Conservation (phyloP, 805 yeast genomes). For the Dipodascus geniculatus region DNA sequence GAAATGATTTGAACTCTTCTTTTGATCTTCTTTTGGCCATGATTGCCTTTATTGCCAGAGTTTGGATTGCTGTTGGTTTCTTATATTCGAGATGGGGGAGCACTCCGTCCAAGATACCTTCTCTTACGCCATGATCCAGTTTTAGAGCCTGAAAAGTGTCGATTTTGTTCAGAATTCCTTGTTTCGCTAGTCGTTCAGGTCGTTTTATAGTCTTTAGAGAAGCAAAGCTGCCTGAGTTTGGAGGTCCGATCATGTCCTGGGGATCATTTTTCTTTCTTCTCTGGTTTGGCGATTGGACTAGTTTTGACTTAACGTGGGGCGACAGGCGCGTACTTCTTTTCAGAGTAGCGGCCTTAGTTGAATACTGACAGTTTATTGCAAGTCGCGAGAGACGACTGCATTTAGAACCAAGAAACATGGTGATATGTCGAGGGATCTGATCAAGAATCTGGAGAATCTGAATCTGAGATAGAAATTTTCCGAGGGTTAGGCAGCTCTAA, state of each 20-base stretch:
- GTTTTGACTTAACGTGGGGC: background rate
- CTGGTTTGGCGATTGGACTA: background rate
- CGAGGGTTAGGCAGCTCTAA: too few relatives aligned
- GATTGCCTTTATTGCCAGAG: conserved; percentile 54
- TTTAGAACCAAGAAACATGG: too few relatives aligned
- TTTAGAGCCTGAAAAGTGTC: conserved; percentile 54
- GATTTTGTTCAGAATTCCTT: conserved; percentile 38
- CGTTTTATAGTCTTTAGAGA: conserved; percentile 17
- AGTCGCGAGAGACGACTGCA: too few relatives aligned
- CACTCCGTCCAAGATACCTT: conserved; percentile 45
- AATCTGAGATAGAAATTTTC: too few relatives aligned
- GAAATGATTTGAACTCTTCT: conserved; percentile 43
- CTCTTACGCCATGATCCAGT: conserved; percentile 55
- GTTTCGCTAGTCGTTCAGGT: conserved; percentile 20
- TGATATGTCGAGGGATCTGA: too few relatives aligned
- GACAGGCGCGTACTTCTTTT: background rate
- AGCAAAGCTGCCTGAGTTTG: conserved; percentile 24
- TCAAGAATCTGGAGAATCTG: too few relatives aligned
- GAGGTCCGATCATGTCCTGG: conserved; percentile 11
- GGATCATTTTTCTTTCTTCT: background rate
- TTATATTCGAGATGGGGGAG: conserved; percentile 17
- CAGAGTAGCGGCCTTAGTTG: background rate
- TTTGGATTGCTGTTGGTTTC: conserved; percentile 72
- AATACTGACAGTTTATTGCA: too few relatives aligned
- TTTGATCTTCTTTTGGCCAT: conserved; percentile 23